Evolutionary conservation across 2,329 filamentous ascomycete genomes (phyloP), one percentile per base, ranked within the genome.

Genomic region (Penicillium italicum): DNA sequence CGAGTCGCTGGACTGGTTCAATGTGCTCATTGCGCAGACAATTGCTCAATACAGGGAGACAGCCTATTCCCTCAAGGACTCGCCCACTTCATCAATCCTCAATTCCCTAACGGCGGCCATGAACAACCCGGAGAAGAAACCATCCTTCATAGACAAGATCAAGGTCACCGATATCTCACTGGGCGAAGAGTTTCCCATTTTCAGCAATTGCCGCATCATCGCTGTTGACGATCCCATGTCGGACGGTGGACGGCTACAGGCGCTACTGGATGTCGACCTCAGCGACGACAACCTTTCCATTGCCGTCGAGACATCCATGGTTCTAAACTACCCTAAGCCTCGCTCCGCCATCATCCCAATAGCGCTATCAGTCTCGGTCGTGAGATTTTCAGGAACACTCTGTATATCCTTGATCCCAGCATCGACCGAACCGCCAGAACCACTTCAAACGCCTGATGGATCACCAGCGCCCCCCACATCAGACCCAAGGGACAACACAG

Each of bases 1-100:
- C 1, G 94, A 99, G 74, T 95, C 90, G 55, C 76, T 99, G 58
- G 94, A 99, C 74, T 99, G 94, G 94, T 97, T 99, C 81, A 99
- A 99, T 71, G 94, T 99, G 26, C 80, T 99, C 53, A 87, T 97
- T 49, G 94, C 92, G 2, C 94, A 99, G 76, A 96, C 94, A 0
- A 95, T 99, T 62, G 93, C 94, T 0, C 94, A 99, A 73, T 90
- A 97, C 66, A 83, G 94, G 57, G 90, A 89, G 64, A 95, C 97
- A 68, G 94, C 94, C 2, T 89, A 95, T 65, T 86, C 94, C 61
- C 89, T 97, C 64, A 91, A 94, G 69, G 76, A 79, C 60, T 75
- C 73, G 6, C 74, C 74, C 3, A 76, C 73, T 5, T 73, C 75
- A n/a, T 75, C 74, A 0, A 95, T 99, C 38, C 82, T 99, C 30